phyloP scores from a whole-genome alignment of 2,329 filamentous ascomycete species.

The Nigrospora oryzae region DNA sequence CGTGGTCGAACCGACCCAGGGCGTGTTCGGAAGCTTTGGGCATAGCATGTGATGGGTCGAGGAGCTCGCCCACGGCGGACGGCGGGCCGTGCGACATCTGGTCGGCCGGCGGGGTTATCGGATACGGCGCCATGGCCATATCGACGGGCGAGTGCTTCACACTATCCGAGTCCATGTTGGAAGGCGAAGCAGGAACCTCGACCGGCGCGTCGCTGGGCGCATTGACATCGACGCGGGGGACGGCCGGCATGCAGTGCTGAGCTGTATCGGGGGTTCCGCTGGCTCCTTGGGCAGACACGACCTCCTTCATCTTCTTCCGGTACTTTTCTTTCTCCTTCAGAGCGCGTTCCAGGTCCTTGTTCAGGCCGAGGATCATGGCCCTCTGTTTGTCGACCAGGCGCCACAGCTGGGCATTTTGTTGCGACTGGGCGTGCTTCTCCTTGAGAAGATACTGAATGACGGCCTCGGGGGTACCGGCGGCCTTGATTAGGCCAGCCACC shows the following conservation, averaged over 20 bases:
- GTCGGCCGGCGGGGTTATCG: constrained; percentile 55
- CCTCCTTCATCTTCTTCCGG: constrained; percentile 80
- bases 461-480: constrained; percentile 82
- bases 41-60: constrained; percentile 51
- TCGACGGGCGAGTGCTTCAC: constrained; percentile 51
- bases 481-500: constrained; percentile 68
- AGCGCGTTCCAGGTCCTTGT: constrained; percentile 86
- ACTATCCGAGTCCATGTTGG: constrained; percentile 38
- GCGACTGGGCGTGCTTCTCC: constrained; percentile 81
- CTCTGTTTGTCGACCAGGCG: constrained; percentile 93
- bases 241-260: constrained; percentile 1
- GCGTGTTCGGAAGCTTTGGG: constrained; percentile 53
- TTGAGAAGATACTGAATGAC: constrained; percentile 82
- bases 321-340: constrained; percentile 94
- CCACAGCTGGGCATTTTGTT: constrained; percentile 92
- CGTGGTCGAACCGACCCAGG: constrained; percentile 45
- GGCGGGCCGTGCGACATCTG: constrained; percentile 26
- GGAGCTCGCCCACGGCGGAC: constrained; percentile 36
- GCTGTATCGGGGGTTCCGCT: background rate
- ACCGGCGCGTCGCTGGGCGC: constrained; percentile 20
- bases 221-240: constrained; percentile 17
- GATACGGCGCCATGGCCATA: constrained; percentile 51
- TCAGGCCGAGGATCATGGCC: constrained; percentile 85
- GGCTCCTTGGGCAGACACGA: constrained; percentile 29
- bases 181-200: constrained; percentile 37